Evolutionary conservation across 2,329 filamentous ascomycete genomes (phyloP), one percentile per base, ranked within the genome.

Genomic region (Scedosporium boydii): DNA sequence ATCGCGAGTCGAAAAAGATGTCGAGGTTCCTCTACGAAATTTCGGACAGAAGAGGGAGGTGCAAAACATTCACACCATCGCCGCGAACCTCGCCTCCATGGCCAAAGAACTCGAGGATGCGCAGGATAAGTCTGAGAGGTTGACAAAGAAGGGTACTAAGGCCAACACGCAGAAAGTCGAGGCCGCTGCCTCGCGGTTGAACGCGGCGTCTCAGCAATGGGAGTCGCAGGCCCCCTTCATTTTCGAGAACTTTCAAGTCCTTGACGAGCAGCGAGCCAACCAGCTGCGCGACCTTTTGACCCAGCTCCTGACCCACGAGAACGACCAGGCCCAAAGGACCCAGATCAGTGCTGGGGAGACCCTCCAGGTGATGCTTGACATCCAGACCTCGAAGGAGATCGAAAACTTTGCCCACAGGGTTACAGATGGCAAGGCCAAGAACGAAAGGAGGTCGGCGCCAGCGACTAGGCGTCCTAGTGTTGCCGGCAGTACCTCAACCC

Each of bases 201-300:
- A 96, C 66, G 86, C 86, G 64, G 88, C 91, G n/a, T 85, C 82
- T 55, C 83, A 88, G 67, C 89, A 96, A 72, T 99, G 95, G 95
- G 88, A 96, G 62, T 92, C 91, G 0, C 92, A 96, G 73, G 91
- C 95, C 14, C 95, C 95, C 1, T 98, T 91, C 74, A 89, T 97
- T 64, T 97, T 96, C 71, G 95, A 99, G 75, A 89, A 88, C 64
- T 83, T 99, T 27, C 95, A 99, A 73, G 88, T 90, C 5, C 79
- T 96, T 38, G 95, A 99, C 71, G 95, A 99, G 77, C 87, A 85
- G 68, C 86, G 95, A 62, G 80, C 96, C 67, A 96, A 97, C 73
- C 89, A 96, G 70, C 80, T 99, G 64, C 89, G 93, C 65, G 93
- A 98, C 74, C 84, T 90, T 48, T 82, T 99, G 64, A 98, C 95